phyloP scores from a whole-genome alignment of 495 filamentous ascomycete genomes.

The Aspergillus wentii region DNA sequence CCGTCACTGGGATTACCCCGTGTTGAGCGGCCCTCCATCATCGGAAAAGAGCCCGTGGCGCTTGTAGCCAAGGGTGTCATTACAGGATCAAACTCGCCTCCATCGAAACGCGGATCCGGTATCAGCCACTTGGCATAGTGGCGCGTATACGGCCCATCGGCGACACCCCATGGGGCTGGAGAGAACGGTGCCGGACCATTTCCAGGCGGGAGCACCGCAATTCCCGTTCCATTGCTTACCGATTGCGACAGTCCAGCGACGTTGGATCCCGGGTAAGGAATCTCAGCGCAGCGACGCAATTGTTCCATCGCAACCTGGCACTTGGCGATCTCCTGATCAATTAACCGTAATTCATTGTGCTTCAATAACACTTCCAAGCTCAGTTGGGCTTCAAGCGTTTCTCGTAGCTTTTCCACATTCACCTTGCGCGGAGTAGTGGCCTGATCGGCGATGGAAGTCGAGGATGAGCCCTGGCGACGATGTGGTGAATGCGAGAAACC shows the following conservation, averaged over 20 bases:
- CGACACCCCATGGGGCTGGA: constrained; percentile 80
- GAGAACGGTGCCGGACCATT: constrained; percentile 55
- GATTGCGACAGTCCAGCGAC: constrained; percentile 55
- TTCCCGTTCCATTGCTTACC: constrained; percentile 66
- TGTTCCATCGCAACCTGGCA: constrained; percentile 95
- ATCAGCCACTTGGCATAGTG: constrained; percentile 95
- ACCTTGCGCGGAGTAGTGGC: constrained; percentile 18
- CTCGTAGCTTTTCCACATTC: constrained; percentile 46
- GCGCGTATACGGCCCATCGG: constrained; percentile 84
- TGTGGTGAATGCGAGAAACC: constrained; percentile 4
- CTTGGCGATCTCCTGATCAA: constrained; percentile 95
- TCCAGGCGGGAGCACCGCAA: constrained; percentile 54
- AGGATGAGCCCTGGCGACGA: constrained; percentile 9
- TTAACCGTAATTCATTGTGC: constrained; percentile 87
- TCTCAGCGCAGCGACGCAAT: constrained; percentile 82
- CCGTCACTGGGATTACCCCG: constrained; percentile 64
- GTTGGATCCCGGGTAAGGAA: constrained; percentile 75
- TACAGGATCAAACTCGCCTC: constrained; percentile 41
- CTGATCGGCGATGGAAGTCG: constrained; percentile 13
- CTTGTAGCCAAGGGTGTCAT: not conserved
- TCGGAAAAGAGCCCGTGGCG: constrained; percentile 5
- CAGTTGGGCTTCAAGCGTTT: constrained; percentile 79
- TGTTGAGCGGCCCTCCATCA: constrained; percentile 62
- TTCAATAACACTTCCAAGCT: constrained; percentile 89
- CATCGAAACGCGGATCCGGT: constrained; percentile 83